These are phyloP conservation scores for Begonia masoniana DNA, from an alignment of 306 rosid species.

Conservation along the genomic window DNA sequence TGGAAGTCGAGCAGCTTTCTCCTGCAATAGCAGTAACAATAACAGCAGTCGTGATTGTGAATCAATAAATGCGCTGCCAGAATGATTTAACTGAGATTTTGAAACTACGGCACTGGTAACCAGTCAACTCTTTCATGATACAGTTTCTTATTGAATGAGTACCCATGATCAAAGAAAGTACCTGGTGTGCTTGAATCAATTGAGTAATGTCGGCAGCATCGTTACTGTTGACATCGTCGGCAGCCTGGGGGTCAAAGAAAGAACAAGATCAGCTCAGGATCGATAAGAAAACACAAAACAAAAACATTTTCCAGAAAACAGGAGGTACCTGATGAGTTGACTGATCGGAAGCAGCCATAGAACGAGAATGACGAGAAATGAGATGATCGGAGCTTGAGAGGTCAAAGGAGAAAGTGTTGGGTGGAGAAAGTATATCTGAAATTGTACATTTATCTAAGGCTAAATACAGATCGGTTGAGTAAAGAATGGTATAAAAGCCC, in stretches of 20 bases:
- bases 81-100: too few species aligned
- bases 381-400: constrained; percentile 11
- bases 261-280: neutral
- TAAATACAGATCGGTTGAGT: too few species aligned
- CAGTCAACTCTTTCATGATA: too few species aligned
- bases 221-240: constrained; percentile 32
- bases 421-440: constrained; percentile 14
- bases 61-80: neutral
- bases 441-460: too few species aligned
- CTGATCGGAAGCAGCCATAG: constrained; percentile 66
- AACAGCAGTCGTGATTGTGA: neutral
- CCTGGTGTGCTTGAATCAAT: constrained; percentile 83
- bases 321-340: constrained; percentile 47
- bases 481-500: too few species aligned
- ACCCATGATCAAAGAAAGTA: constrained; percentile 4
- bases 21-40: constrained; percentile 27
- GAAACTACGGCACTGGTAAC: too few species aligned
- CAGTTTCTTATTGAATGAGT: too few species aligned
- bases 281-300: neutral
- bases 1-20: constrained; percentile 70
- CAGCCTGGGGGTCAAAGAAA: constrained; percentile 24
- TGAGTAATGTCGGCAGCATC: constrained; percentile 31
- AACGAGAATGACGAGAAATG: constrained; percentile 24
- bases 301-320: neutral
- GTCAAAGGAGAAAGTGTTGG: constrained; percentile 16